phyloP scores from a whole-genome alignment of 192 early-diverging fungal species.

The Martensiomyces pterosporus region DNA sequence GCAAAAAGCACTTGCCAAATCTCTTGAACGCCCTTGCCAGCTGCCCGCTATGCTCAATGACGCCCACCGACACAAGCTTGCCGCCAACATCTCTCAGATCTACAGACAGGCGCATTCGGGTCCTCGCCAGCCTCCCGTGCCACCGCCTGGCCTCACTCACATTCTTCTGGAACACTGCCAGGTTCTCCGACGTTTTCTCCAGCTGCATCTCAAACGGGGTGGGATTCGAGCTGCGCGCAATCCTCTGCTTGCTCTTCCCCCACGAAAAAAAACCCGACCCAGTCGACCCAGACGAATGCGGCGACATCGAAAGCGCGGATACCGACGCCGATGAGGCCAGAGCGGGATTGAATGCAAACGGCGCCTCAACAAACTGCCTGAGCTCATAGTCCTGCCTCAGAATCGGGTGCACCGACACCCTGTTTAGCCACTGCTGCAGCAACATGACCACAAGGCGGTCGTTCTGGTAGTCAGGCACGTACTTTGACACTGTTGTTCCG shows the following conservation, averaged over 20 bases:
- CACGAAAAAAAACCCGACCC: constrained; percentile 34
- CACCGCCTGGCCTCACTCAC: constrained; percentile 29
- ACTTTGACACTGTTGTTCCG: constrained; percentile 42
- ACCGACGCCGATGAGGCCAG: constrained; percentile 16
- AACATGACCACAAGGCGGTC: constrained; percentile 45
- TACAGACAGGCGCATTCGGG: constrained; percentile 29
- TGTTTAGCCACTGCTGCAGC: constrained; percentile 48
- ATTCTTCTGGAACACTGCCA: constrained; percentile 39
- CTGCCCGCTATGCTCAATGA: constrained; percentile 32
- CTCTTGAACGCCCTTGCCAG: constrained; percentile 38
- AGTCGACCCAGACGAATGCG: too few species aligned
- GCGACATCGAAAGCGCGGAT: constrained; percentile 21
- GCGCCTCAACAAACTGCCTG: constrained; percentile 53
- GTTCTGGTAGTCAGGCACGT: constrained; percentile 49
- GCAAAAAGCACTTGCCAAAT: constrained; percentile 42
- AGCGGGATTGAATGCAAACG: constrained; percentile 50
- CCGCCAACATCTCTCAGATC: constrained; percentile 32
- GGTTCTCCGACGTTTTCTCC: constrained; percentile 25
- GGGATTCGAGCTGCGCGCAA: constrained; percentile 23
- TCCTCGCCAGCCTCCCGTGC: constrained; percentile 46
- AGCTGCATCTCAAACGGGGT: constrained; percentile 40
- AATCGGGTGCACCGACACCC: constrained; percentile 44
- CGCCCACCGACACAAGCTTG: constrained; percentile 38
- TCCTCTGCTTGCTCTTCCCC: constrained; percentile 15
- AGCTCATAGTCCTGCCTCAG: constrained; percentile 53